Evolutionary conservation across 352 stramenopile genomes (phyloP).

Genomic region (Halophytophthora batemanensis): DNA sequence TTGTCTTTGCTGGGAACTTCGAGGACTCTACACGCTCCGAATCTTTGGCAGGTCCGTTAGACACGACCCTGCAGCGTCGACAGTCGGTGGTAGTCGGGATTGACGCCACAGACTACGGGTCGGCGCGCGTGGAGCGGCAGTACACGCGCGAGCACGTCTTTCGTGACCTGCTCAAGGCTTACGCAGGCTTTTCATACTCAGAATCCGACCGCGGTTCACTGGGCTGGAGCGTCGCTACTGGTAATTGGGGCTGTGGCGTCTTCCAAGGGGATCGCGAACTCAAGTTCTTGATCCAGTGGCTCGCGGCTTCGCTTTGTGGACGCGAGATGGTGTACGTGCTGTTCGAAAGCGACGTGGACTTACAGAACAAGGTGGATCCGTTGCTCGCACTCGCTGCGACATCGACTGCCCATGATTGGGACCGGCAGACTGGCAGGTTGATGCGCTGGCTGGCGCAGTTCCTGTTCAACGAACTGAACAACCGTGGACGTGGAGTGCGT

Average conservation of each 20-base stretch:
- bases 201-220: conserved; percentile 6
- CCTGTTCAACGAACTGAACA: conserved; percentile 21
- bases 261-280: conserved; percentile 71
- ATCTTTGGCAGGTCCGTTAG: conserved; percentile 6
- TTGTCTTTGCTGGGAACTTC: conserved; percentile 42
- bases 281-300: conserved; percentile 83
- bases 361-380: conserved; percentile 39
- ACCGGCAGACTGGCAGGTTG: conserved; percentile 17
- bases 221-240: conserved; percentile 62
- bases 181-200: conserved; percentile 55
- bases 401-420: conserved; percentile 19
- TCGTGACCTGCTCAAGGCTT: conserved; percentile 70
- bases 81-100: conserved; percentile 72
- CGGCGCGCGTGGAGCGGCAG: conserved; percentile 32
- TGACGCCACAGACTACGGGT: conserved; percentile 65
- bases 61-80: conserved; percentile 19
- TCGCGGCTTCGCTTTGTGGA: conserved; percentile 53
- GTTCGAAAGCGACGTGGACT: conserved; percentile 40
- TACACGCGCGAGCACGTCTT: conserved; percentile 45
- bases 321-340: conserved; percentile 61
- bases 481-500: not conserved
- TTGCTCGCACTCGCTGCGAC: conserved; percentile 19
- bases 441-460: conserved; percentile 26
- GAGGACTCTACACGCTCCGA: conserved; percentile 29
- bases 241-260: conserved; percentile 83